Conservation (phyloP, 2,329 filamentous ascomycete species). For the Thielaviopsis punctulata region DNA sequence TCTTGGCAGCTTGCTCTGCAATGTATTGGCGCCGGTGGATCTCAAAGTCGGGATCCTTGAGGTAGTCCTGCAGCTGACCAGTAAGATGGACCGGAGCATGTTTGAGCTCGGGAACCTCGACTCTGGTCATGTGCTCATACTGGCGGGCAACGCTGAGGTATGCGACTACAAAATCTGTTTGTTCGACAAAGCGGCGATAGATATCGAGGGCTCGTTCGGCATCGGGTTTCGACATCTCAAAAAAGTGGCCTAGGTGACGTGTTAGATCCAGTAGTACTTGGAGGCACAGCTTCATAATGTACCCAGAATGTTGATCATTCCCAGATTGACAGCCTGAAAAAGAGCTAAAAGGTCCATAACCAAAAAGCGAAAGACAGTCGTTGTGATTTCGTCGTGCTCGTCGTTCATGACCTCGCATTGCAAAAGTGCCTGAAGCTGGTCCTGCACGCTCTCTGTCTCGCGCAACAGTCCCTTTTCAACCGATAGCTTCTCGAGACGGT, state of each 20-base stretch:
- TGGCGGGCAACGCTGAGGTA: conserved; percentile 76
- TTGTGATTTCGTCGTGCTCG: conserved; percentile 90
- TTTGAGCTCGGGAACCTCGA: conserved; percentile 93
- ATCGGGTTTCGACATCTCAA: conserved; percentile 91
- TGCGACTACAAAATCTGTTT: conserved; percentile 83
- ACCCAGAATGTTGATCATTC: conserved; percentile 93
- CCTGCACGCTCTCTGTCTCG: conserved; percentile 81
- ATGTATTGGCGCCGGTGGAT: conserved; percentile 82
- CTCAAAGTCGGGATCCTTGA: conserved; percentile 90
- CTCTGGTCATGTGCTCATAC: conserved; percentile 77
- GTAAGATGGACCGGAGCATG: conserved; percentile 88
- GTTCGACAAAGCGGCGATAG: conserved; percentile 79
- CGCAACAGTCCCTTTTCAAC: conserved; percentile 85
- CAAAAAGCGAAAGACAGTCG: conserved; percentile 81
- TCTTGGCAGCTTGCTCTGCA: conserved; percentile 63
- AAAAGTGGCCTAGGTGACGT: conserved; percentile 60
- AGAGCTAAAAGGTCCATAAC: conserved; percentile 78
- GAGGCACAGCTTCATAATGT: conserved; percentile 14
- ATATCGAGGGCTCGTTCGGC: conserved; percentile 82
- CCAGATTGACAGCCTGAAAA: conserved; percentile 92
- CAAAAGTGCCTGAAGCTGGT: conserved; percentile 68
- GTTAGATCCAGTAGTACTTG: not conserved
- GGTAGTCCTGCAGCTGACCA: conserved; percentile 79
- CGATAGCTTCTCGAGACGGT: conserved; percentile 64
- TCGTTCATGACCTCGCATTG: conserved; percentile 77